A percentile compares a stretch with the other conserved stretches of the same genome.
phyloP scores from a whole-genome alignment of 2,329 filamentous ascomycete genomes.

The Apiospora arundinis region DNA sequence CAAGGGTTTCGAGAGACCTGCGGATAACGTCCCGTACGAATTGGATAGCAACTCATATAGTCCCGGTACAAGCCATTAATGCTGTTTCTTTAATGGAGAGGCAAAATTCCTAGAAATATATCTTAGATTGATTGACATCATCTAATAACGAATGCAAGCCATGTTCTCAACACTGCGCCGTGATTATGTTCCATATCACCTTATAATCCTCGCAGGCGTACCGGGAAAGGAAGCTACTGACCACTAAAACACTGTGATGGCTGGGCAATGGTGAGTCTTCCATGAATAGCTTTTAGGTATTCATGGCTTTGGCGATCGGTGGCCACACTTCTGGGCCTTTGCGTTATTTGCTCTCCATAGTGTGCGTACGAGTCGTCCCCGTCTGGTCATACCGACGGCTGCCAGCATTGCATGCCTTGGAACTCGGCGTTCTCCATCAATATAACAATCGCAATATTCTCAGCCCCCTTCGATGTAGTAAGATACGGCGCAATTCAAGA shows the following conservation, averaged over 20 bases:
- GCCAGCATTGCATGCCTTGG: neutral
- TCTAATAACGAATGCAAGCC: neutral
- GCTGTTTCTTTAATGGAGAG: neutral
- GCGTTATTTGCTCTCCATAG: neutral
- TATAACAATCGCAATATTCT: neutral
- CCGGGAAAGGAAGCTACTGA: neutral
- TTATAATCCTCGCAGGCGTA: neutral
- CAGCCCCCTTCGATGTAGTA: neutral
- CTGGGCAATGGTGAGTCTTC: neutral
- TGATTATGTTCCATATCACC: neutral
- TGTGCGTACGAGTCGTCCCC: neutral
- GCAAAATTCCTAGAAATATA: neutral
- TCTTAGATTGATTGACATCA: neutral
- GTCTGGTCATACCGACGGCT: neutral
- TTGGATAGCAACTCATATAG: slow-evolving; percentile 1
- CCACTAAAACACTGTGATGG: neutral
- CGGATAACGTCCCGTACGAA: neutral
- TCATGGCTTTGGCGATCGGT: neutral
- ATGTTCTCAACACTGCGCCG: neutral
- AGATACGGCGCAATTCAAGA: neutral
- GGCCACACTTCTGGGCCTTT: neutral
- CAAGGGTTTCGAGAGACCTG: neutral
- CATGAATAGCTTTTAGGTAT: neutral
- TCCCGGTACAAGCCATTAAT: neutral
- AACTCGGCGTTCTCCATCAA: neutral